Evolutionary conservation across 345 rosid species (phyloP).

Genomic region (Salix arbutifolia): DNA sequence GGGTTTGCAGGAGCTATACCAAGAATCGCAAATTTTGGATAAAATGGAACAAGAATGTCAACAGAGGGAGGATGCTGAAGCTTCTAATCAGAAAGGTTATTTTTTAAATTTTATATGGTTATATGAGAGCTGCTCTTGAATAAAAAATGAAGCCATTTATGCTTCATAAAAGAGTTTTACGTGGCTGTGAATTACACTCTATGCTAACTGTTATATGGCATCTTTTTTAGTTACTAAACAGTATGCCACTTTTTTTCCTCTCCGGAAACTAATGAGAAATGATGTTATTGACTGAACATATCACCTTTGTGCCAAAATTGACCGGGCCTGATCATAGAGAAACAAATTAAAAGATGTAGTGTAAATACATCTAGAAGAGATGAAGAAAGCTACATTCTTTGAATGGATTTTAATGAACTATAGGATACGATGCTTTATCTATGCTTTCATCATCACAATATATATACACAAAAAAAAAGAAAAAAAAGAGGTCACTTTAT

Average conservation of each 20-base stretch:
- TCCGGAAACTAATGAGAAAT: not conserved
- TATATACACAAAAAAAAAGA: no score
- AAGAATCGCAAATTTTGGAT: slow-evolving; percentile 26
- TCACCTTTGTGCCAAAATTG: not conserved
- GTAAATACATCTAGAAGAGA: not conserved
- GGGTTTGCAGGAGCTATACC: slow-evolving; percentile 27
- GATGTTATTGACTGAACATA: not conserved
- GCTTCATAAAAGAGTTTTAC: not conserved
- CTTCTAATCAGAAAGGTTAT: slow-evolving; percentile 16
- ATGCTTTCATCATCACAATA: not conserved
- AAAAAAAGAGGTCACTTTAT: not conserved
- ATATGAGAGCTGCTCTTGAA: not conserved
- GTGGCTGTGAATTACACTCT: not conserved
- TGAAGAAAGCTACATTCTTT: not conserved
- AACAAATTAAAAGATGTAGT: not conserved
- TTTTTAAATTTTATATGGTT: not conserved
- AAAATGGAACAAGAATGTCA: slow-evolving; percentile 22
- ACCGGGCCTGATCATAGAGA: not conserved
- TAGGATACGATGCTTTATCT: not conserved
- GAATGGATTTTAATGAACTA: not conserved
- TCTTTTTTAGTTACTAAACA: not conserved
- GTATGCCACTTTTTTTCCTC: not conserved
- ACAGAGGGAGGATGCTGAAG: not conserved
- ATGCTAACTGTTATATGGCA: not conserved
- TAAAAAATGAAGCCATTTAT: not conserved